These are phyloP conservation scores for Candida gorgasii DNA, from an alignment of 805 yeast species.

Conservation along the genomic window DNA sequence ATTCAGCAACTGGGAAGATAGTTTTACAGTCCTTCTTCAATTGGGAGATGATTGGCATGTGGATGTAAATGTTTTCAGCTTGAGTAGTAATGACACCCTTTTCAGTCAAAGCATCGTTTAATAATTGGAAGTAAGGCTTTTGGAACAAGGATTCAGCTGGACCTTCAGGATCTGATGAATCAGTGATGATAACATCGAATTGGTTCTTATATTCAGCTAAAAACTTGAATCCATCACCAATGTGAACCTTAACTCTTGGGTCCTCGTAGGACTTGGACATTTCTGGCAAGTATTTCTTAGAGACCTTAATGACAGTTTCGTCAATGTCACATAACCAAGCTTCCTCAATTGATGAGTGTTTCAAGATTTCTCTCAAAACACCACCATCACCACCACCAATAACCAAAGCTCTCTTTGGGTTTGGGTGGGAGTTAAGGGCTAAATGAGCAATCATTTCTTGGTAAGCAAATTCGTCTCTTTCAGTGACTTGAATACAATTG, in stretches of 20 bases:
- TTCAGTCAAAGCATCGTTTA: conserved; percentile 84
- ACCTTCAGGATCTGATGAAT: conserved; percentile 97
- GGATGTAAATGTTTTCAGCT: conserved; percentile 95
- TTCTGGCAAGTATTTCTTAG: conserved; percentile 84
- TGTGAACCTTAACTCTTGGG: conserved; percentile 86
- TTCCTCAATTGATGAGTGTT: conserved; percentile 82
- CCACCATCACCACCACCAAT: conserved; percentile 99
- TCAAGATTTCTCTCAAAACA: conserved; percentile 90
- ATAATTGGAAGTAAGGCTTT: conserved; percentile 83
- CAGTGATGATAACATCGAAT: conserved; percentile 94
- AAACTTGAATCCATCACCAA: conserved; percentile 98
- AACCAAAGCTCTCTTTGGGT: conserved; percentile 90
- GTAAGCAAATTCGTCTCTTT: conserved; percentile 95
- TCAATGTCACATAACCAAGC: conserved; percentile 94
- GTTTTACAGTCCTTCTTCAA: conserved; percentile 78
- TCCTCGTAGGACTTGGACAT: conserved; percentile 82
- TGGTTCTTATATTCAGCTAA: conserved; percentile 78
- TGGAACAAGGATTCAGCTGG: conserved; percentile 95
- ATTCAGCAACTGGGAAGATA: conserved; percentile 89
- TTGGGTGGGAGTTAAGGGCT: conserved; percentile 89
- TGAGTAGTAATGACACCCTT: conserved; percentile 92
- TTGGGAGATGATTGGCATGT: conserved; percentile 77
- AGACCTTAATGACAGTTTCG: conserved; percentile 83
- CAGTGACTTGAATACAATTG: conserved; percentile 94
- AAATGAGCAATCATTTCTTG: conserved; percentile 98